Percentiles rank a stretch among this genome's conserved stretches.
These are phyloP conservation scores for Haplosporangium gracile DNA, from an alignment of 192 early-diverging fungal species.

Conservation along the genomic window DNA sequence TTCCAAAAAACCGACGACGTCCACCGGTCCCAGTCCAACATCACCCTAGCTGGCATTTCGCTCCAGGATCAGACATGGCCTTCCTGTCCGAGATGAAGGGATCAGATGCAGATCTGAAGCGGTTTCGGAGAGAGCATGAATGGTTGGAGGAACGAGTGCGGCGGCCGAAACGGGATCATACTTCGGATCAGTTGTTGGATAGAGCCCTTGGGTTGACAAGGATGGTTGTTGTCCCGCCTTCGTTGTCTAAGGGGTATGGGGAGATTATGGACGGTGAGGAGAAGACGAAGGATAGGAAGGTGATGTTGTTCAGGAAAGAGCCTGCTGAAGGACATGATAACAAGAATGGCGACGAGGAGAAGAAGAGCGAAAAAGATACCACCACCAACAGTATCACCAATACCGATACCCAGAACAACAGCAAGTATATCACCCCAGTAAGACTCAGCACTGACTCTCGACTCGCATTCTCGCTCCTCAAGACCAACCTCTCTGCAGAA, in stretches of 20 bases:
- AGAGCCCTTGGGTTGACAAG: conserved; percentile 38
- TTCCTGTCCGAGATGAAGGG: conserved; percentile 49
- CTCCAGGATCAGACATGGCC: conserved; percentile 41
- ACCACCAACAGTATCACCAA: neutral
- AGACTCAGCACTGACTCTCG: conserved; percentile 40
- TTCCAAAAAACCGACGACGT: neutral
- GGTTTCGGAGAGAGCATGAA: conserved; percentile 40
- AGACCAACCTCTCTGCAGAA: conserved; percentile 26
- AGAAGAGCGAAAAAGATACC: neutral
- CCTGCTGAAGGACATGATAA: neutral
- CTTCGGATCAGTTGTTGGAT: conserved; percentile 26
- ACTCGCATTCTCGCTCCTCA: conserved; percentile 38
- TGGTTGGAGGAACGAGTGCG: conserved; percentile 47
- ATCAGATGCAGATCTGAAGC: conserved; percentile 35
- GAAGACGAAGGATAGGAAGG: neutral
- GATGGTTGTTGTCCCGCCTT: neutral
- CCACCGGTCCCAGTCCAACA: neutral
- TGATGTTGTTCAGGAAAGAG: neutral
- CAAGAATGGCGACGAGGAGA: neutral
- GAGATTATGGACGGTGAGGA: neutral
- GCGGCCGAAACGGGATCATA: conserved; percentile 15
- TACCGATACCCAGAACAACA: neutral
- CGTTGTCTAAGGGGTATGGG: neutral
- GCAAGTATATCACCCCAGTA: conserved; percentile 12
- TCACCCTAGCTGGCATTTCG: conserved; percentile 27